Conservation (phyloP, 805 yeast genomes). For the Ogataea haglerorum region DNA sequence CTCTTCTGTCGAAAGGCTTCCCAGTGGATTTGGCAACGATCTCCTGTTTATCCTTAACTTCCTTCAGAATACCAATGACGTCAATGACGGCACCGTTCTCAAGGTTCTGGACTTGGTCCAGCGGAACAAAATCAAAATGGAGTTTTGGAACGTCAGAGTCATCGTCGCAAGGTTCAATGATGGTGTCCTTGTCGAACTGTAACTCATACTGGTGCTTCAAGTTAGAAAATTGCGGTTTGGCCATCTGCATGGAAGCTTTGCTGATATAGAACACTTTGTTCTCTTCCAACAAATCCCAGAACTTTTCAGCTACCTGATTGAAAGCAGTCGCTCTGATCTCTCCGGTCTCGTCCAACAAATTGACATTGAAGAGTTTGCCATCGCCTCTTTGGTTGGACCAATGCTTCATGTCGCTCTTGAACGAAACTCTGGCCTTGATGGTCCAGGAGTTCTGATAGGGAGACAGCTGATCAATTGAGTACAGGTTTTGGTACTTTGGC, state of each 20-base stretch:
- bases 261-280: slow-evolving; percentile 86
- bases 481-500: slow-evolving; percentile 40
- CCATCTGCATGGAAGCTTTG: slow-evolving; percentile 73
- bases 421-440: slow-evolving; percentile 86
- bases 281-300: slow-evolving; percentile 72
- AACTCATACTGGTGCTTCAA: slow-evolving; percentile 88
- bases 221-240: slow-evolving; percentile 83
- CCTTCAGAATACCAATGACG: slow-evolving; percentile 81
- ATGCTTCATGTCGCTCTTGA: slow-evolving; percentile 80
- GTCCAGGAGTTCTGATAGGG: slow-evolving; percentile 93
- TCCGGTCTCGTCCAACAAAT: slow-evolving; percentile 89
- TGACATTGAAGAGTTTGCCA: slow-evolving; percentile 86
- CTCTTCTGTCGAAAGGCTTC: slow-evolving; percentile 89
- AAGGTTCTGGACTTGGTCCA: slow-evolving; percentile 60
- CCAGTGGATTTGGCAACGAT: slow-evolving; percentile 86
- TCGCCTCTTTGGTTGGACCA: slow-evolving; percentile 86
- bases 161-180: slow-evolving; percentile 60
- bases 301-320: slow-evolving; percentile 79
- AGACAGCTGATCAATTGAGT: slow-evolving; percentile 81
- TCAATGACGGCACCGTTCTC: slow-evolving; percentile 76
- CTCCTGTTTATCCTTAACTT: slow-evolving; percentile 70
- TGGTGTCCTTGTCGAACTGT: slow-evolving; percentile 73
- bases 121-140: slow-evolving; percentile 69
- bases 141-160: slow-evolving; percentile 72
- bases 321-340: slow-evolving; percentile 96